Percentiles rank a stretch among this genome's conserved stretches.
phyloP scores from a whole-genome alignment of 2,329 filamentous ascomycete genomes.

The Fusarium cicatricum region DNA sequence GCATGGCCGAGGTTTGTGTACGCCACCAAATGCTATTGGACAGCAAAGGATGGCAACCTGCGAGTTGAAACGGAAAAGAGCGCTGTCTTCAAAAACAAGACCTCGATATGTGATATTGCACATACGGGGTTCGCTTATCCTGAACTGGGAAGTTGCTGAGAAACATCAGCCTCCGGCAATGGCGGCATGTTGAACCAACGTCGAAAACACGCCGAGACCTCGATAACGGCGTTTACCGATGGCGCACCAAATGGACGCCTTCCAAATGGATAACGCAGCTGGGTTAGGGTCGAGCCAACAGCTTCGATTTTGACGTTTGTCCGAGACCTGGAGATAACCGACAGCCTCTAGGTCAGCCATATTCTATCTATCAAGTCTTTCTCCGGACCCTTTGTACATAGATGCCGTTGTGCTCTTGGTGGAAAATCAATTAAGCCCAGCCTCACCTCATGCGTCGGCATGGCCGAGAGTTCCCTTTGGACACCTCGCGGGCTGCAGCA shows the following conservation, averaged over 20 bases:
- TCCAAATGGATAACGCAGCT: neutral
- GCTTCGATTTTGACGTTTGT: neutral
- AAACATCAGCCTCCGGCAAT: slow-evolving; percentile 7
- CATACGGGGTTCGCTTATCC: slow-evolving; percentile 1
- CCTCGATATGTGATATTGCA: neutral
- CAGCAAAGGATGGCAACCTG: neutral
- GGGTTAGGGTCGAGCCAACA: neutral
- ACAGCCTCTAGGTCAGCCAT: neutral
- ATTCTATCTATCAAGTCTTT: neutral
- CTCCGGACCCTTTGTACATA: slow-evolving; percentile 5
- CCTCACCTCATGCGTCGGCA: slow-evolving; percentile 13
- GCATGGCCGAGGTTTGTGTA: slow-evolving; percentile 2
- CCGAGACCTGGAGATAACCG: neutral
- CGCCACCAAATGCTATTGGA: slow-evolving; percentile 15
- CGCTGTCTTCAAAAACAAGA: neutral
- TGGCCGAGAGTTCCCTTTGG: slow-evolving; percentile 3
- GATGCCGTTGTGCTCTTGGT: neutral
- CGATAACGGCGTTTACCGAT: slow-evolving; percentile 27
- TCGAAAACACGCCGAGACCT: slow-evolving; percentile 20
- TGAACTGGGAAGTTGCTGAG: slow-evolving; percentile 12
- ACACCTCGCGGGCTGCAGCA: neutral
- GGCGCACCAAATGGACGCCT: slow-evolving; percentile 1
- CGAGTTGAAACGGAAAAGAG: slow-evolving; percentile 15
- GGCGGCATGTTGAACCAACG: slow-evolving; percentile 11
- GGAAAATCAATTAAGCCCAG: slow-evolving; percentile 33